A percentile compares a stretch with the other conserved stretches of the same genome.
phyloP scores from a whole-genome alignment of 225 moss, liverwort and hornwort genomes.

The Antitrichia curtipendula region DNA sequence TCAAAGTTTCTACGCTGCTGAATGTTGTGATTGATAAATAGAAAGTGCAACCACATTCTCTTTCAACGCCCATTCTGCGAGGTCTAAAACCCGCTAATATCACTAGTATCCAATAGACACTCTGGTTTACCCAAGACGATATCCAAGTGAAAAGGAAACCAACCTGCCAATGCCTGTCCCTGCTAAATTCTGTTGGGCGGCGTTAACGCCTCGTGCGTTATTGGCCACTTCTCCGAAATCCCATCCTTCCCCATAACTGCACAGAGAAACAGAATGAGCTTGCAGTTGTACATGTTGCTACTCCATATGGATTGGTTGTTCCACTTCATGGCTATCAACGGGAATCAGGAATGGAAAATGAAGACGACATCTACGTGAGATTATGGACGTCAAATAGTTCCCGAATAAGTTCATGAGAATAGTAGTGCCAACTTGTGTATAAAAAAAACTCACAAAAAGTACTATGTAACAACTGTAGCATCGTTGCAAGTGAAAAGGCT shows the following conservation, averaged over 20 bases:
- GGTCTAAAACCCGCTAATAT: not conserved
- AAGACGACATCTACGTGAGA: not conserved
- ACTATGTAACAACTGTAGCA: not conserved
- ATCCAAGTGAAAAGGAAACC: not conserved
- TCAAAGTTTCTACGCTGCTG: not conserved
- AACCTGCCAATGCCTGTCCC: conserved; percentile 96
- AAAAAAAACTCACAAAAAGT: not conserved
- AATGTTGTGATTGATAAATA: not conserved
- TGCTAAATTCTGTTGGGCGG: conserved; percentile 64
- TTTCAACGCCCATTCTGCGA: not conserved
- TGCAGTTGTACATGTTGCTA: not conserved
- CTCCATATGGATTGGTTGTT: not conserved
- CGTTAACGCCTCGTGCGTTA: conserved; percentile 81
- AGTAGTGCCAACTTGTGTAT: not conserved
- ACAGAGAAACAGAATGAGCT: not conserved
- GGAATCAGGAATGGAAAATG: not conserved
- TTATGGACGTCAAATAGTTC: not conserved
- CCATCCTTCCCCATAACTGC: conserved; percentile 97
- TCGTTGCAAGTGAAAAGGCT: not conserved
- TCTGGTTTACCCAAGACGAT: not conserved
- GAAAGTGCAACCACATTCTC: not conserved
- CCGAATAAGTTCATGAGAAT: not conserved
- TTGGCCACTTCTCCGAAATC: conserved; percentile 87
- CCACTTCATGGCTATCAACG: not conserved
- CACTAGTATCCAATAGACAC: not conserved